Percentiles rank a stretch among this genome's conserved stretches.
Conservation (phyloP, 2,329 filamentous ascomycete genomes). For the Neopestalotiopsis rosae region DNA sequence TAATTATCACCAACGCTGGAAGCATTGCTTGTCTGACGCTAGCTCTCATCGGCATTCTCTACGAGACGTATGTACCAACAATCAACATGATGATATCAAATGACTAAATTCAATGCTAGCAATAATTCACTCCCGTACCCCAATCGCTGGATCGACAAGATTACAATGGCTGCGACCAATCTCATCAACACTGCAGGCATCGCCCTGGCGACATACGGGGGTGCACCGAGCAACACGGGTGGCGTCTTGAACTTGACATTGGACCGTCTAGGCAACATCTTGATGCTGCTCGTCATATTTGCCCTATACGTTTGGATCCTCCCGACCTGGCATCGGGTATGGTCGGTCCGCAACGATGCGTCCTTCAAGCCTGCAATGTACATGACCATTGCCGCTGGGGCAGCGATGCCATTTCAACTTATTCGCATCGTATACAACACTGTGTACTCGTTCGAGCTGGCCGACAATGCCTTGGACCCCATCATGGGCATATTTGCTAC, state of each 20-base stretch:
- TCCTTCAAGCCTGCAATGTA: not conserved
- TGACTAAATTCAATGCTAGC: not conserved
- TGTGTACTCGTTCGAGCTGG: not conserved
- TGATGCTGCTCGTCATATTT: conserved; percentile 7
- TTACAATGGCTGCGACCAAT: conserved; percentile 7
- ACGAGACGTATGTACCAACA: not conserved
- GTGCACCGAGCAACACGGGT: conserved; percentile 1
- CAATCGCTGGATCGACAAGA: conserved; percentile 13
- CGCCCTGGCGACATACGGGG: conserved; percentile 1
- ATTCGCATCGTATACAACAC: conserved; percentile 5
- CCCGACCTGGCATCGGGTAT: conserved; percentile 5
- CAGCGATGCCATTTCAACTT: conserved; percentile 1
- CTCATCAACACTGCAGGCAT: conserved; percentile 8
- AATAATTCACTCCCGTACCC: conserved; percentile 1
- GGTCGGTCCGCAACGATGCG: not conserved
- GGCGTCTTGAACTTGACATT: not conserved
- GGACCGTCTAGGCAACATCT: not conserved
- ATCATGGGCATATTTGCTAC: conserved; percentile 11
- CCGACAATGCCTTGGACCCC: not conserved
- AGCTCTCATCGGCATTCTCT: conserved; percentile 2
- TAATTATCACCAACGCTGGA: conserved; percentile 13
- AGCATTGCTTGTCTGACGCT: conserved; percentile 12
- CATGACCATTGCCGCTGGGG: conserved; percentile 3
- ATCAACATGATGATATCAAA: not conserved
- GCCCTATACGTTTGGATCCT: conserved; percentile 2